A percentile compares a stretch with the other conserved stretches of the same genome.
Conservation (phyloP, 1,139 yeast species). For the Yamadazyma songkhlaensis region DNA sequence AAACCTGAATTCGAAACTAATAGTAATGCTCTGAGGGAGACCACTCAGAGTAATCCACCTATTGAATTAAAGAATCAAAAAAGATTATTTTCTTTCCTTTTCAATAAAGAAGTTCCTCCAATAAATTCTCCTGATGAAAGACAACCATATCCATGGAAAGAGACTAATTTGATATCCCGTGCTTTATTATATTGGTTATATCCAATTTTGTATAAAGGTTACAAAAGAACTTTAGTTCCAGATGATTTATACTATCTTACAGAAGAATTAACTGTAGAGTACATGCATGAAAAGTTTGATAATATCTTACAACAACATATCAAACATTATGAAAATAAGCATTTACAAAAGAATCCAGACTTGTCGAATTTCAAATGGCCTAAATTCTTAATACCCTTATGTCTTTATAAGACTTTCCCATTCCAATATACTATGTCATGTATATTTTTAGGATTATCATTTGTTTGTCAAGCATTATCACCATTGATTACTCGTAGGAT, state of each 20-base stretch:
- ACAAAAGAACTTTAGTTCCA: constrained; percentile 40
- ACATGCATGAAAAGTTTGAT: constrained; percentile 34
- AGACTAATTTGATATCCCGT: constrained; percentile 22
- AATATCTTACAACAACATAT: constrained; percentile 22
- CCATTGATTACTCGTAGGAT: constrained; percentile 40
- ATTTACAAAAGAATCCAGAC: constrained; percentile 22
- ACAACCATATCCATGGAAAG: constrained; percentile 36
- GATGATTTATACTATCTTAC: constrained; percentile 40
- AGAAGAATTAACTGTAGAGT: constrained; percentile 38
- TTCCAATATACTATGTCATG: constrained; percentile 35
- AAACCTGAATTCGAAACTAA: background rate
- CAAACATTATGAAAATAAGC: constrained; percentile 19
- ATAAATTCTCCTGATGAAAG: constrained; percentile 37
- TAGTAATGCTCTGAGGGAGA: background rate
- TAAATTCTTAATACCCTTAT: constrained; percentile 29
- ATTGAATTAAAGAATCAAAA: constrained; percentile 24
- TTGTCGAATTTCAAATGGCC: constrained; percentile 37
- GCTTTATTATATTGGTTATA: constrained; percentile 41
- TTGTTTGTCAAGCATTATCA: constrained; percentile 38
- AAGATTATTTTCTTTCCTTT: constrained; percentile 31
- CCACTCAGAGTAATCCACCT: background rate
- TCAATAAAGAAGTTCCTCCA: constrained; percentile 36
- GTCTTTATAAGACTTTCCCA: constrained; percentile 37
- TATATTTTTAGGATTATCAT: constrained; percentile 34
- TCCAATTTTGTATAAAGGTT: constrained; percentile 41